phyloP scores from a whole-genome alignment of 495 filamentous ascomycete species.

The Aspergillus sclerotiicarbonarius region DNA sequence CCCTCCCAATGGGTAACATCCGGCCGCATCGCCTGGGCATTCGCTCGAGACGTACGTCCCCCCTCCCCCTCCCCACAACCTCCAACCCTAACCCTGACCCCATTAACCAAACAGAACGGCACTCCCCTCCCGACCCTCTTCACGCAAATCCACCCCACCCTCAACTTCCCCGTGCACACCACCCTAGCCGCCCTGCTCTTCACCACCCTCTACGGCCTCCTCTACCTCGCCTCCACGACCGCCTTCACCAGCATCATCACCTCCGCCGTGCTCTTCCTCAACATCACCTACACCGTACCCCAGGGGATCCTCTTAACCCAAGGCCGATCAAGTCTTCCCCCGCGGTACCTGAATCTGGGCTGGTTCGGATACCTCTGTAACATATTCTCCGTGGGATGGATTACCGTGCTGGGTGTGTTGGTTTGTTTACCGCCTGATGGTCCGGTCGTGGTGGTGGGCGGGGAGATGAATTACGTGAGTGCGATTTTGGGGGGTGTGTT shows the following conservation, averaged over 20 bases:
- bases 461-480: conserved; percentile 35
- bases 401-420: conserved; percentile 26
- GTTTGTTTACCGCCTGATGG: conserved; percentile 32
- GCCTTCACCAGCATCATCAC: conserved; percentile 44
- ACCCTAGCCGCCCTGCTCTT: conserved; percentile 25
- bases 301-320: conserved; percentile 30
- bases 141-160: conserved; percentile 12
- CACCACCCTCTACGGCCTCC: conserved; percentile 33
- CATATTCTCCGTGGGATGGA: conserved; percentile 27
- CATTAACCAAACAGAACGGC: conserved; percentile 21
- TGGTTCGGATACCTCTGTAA: conserved; percentile 30
- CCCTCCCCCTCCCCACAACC: too few species aligned
- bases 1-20: conserved; percentile 21
- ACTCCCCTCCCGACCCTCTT: conserved; percentile 22
- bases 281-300: conserved; percentile 38
- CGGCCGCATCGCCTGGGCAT: conserved; percentile 26
- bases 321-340: conserved; percentile 27
- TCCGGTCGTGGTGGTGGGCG: conserved; percentile 19
- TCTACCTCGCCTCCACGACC: conserved; percentile 39
- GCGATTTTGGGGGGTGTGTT: background rate
- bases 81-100: too few species aligned
- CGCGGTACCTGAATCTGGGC: conserved; percentile 29
- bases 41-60: conserved; percentile 22
- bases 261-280: conserved; percentile 36
- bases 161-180: conserved; percentile 22